phyloP scores from a whole-genome alignment of 768 basidiomycete species.

The Trametes cinnabarina region DNA sequence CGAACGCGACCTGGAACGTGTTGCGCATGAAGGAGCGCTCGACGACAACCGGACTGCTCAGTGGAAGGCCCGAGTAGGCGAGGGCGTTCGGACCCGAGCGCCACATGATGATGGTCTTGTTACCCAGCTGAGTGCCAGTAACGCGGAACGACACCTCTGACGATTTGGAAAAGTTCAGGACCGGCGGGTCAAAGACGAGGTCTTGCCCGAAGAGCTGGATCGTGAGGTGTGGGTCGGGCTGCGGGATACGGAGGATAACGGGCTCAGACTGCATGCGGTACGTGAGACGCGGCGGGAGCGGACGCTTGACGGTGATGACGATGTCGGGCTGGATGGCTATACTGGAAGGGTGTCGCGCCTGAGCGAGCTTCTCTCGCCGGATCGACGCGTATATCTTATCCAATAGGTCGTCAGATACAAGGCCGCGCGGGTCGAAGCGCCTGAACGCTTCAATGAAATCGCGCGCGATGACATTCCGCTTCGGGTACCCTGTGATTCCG shows the following conservation, averaged over 20 bases:
- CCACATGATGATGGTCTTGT: constrained; percentile 79
- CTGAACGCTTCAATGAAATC: constrained; percentile 87
- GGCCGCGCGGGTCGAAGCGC: constrained; percentile 64
- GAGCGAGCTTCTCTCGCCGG: constrained; percentile 65
- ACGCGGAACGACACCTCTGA: constrained; percentile 87
- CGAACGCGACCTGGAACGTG: constrained; percentile 91
- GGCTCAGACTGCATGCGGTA: constrained; percentile 88
- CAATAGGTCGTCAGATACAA: constrained; percentile 74
- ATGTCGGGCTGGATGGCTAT: constrained; percentile 45
- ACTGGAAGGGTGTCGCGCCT: constrained; percentile 53
- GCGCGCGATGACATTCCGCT: constrained; percentile 61
- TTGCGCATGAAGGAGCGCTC: constrained; percentile 96
- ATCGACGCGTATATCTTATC: constrained; percentile 79
- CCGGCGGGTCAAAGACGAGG: constrained; percentile 82
- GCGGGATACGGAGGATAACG: constrained; percentile 82
- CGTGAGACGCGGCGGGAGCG: constrained; percentile 75
- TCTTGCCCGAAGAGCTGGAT: constrained; percentile 89
- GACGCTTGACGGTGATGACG: constrained; percentile 66
- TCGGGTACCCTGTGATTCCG: constrained; percentile 51
- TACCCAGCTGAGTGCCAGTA: constrained; percentile 80
- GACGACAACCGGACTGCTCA: constrained; percentile 73
- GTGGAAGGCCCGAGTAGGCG: constrained; percentile 76
- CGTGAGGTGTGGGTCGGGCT: constrained; percentile 75
- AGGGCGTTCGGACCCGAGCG: constrained; percentile 82
- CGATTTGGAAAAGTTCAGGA: constrained; percentile 75